These are phyloP conservation scores for Paecilomyces formosus DNA, from an alignment of 2,329 filamentous ascomycete genomes.

Conservation along the genomic window DNA sequence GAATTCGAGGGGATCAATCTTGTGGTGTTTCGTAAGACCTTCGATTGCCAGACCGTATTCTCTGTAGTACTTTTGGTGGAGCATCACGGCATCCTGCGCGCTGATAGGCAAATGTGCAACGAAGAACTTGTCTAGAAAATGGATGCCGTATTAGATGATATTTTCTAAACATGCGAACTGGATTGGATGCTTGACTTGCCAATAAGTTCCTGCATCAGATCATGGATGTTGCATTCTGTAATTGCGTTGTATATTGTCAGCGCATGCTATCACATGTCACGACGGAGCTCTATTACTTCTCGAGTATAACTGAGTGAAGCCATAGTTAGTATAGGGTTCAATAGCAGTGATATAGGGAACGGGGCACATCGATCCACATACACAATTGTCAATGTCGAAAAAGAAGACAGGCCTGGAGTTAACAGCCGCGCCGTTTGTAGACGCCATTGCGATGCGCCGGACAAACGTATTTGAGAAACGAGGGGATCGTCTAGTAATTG, in stretches of 20 bases:
- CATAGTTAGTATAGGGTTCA: not conserved
- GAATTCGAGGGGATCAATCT: slow-evolving; percentile 92
- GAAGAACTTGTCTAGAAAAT: slow-evolving; percentile 49
- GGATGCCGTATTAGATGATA: not conserved
- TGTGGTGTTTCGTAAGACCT: slow-evolving; percentile 85
- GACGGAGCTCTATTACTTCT: slow-evolving; percentile 53
- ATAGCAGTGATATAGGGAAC: not conserved
- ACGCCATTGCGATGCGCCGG: not conserved
- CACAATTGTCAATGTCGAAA: slow-evolving; percentile 98
- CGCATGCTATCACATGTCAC: not conserved
- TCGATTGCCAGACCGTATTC: slow-evolving; percentile 97
- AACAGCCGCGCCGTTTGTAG: slow-evolving; percentile 4
- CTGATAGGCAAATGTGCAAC: slow-evolving; percentile 64
- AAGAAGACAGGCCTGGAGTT: slow-evolving; percentile 52
- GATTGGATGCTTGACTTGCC: slow-evolving; percentile 22
- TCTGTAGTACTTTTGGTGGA: slow-evolving; percentile 89
- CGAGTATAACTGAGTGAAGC: slow-evolving; percentile 62
- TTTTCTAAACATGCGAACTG: not conserved
- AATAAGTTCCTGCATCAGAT: slow-evolving; percentile 82
- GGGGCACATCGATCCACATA: slow-evolving; percentile 31
- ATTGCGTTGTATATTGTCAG: slow-evolving; percentile 5
- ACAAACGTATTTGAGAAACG: not conserved
- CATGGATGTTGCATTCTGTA: slow-evolving; percentile 68
- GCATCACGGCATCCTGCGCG: slow-evolving; percentile 68
- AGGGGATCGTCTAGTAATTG: not conserved